phyloP scores from a whole-genome alignment of 1,284 basidiomycete genomes.

The Cryptococcus wingfieldii region DNA sequence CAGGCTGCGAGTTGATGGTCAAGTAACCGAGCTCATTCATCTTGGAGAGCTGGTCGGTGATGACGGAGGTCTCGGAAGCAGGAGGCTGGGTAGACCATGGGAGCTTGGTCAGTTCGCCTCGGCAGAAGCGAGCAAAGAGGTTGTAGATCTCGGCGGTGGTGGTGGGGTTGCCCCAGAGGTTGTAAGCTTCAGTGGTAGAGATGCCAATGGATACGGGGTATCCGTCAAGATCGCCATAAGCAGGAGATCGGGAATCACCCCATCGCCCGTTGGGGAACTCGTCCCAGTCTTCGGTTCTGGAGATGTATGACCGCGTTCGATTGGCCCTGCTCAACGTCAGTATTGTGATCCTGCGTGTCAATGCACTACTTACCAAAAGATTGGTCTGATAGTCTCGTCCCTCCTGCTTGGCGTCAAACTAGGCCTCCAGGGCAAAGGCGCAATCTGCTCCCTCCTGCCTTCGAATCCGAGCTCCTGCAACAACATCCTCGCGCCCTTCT shows the following conservation, averaged over 20 bases:
- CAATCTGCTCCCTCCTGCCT: slow-evolving; percentile 76
- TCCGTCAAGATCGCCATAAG: slow-evolving; percentile 94
- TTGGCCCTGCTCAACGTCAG: slow-evolving; percentile 82
- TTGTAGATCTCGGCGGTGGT: slow-evolving; percentile 56
- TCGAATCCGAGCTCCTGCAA: slow-evolving; percentile 82
- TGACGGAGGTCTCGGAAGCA: slow-evolving; percentile 78
- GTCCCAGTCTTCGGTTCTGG: slow-evolving; percentile 95
- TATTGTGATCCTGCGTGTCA: slow-evolving; percentile 70
- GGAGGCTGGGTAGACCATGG: slow-evolving; percentile 95
- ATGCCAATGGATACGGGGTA: slow-evolving; percentile 85
- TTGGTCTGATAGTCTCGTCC: slow-evolving; percentile 83
- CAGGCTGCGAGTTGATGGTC: slow-evolving; percentile 97
- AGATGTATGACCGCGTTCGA: slow-evolving; percentile 82
- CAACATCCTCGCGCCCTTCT: slow-evolving; percentile 89
- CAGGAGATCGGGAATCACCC: slow-evolving; percentile 93
- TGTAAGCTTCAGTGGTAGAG: slow-evolving; percentile 65
- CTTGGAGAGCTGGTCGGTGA: slow-evolving; percentile 70
- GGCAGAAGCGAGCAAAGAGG: slow-evolving; percentile 80
- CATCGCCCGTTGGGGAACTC: slow-evolving; percentile 99
- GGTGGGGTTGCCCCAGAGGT: slow-evolving; percentile 81
- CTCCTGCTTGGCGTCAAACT: slow-evolving; percentile 84
- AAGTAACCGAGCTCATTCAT: slow-evolving; percentile 89
- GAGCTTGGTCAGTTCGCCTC: slow-evolving; percentile 64
- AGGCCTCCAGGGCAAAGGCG: slow-evolving; percentile 90
- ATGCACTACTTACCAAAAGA: slow-evolving; percentile 72